These are phyloP conservation scores for Ceratobasidium papillatum DNA, from an alignment of 1,284 basidiomycete species.

Conservation along the genomic window DNA sequence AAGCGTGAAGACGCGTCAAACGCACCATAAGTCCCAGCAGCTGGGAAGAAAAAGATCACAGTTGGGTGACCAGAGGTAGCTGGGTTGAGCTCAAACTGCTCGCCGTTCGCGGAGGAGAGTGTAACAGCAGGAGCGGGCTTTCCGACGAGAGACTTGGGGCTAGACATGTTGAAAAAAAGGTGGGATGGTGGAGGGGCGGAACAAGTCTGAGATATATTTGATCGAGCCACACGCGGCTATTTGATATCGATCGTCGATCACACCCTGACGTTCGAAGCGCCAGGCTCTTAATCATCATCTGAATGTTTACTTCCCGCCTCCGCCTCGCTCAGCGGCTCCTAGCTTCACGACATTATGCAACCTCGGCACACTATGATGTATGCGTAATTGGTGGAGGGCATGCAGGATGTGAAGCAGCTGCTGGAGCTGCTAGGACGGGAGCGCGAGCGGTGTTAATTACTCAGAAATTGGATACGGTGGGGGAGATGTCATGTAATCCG, in stretches of 20 bases:
- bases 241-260: slow-evolving; percentile 14
- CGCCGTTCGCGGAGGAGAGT: slow-evolving; percentile 60
- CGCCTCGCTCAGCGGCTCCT: not conserved
- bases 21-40: slow-evolving; percentile 59
- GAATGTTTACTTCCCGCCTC: slow-evolving; percentile 19
- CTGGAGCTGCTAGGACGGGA: slow-evolving; percentile 82
- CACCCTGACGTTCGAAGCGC: not conserved
- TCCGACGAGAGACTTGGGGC: slow-evolving; percentile 56
- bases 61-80: slow-evolving; percentile 60
- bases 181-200: not conserved
- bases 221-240: slow-evolving; percentile 1
- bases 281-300: not conserved
- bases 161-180: slow-evolving; percentile 21
- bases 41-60: slow-evolving; percentile 79
- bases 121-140: slow-evolving; percentile 63
- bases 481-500: slow-evolving; percentile 91
- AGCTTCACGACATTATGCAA: not conserved
- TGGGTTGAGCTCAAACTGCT: slow-evolving; percentile 60
- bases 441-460: slow-evolving; percentile 83
- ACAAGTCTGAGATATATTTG: not conserved
- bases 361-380: slow-evolving; percentile 53
- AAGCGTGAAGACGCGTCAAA: slow-evolving; percentile 14
- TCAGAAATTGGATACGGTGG: slow-evolving; percentile 79
- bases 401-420: slow-evolving; percentile 90
- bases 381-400: slow-evolving; percentile 92